Conservation (phyloP, 2,329 filamentous ascomycete genomes). For the Aspergillus pseudonomiae region DNA sequence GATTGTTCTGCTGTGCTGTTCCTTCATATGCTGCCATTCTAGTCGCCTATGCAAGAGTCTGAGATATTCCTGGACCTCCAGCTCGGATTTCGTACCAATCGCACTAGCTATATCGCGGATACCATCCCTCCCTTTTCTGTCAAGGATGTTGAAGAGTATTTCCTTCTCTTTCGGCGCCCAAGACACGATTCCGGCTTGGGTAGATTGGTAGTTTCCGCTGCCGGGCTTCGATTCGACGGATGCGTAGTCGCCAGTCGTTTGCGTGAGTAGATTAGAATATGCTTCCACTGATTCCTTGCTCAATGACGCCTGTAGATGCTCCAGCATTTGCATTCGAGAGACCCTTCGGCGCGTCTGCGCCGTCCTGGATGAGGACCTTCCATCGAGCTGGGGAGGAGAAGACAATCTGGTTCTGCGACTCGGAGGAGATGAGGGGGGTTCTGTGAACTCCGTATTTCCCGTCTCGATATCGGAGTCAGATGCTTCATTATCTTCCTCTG, state of each 20-base stretch:
- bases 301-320: constrained; percentile 26
- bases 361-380: constrained; percentile 5
- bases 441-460: constrained; percentile 11
- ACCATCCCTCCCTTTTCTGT: constrained; percentile 66
- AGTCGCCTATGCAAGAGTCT: constrained; percentile 59
- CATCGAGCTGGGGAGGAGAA: neutral
- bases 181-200: constrained; percentile 67
- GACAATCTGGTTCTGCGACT: neutral
- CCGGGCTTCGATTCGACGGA: constrained; percentile 11
- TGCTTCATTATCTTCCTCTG: constrained; percentile 35
- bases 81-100: constrained; percentile 70
- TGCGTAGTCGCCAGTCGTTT: constrained; percentile 53
- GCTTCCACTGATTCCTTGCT: constrained; percentile 51
- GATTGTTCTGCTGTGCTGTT: constrained; percentile 41
- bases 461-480: constrained; percentile 22
- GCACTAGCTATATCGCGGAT: constrained; percentile 63
- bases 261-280: constrained; percentile 58
- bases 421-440: constrained; percentile 18
- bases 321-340: constrained; percentile 17
- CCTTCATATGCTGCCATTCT: constrained; percentile 43
- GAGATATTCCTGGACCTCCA: constrained; percentile 75
- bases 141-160: constrained; percentile 67
- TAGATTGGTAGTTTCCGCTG: constrained; percentile 37
- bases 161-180: constrained; percentile 77
- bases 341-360: constrained; percentile 4